These are phyloP conservation scores for Letharia lupina DNA, from an alignment of 495 filamentous ascomycete genomes.

Conservation along the genomic window DNA sequence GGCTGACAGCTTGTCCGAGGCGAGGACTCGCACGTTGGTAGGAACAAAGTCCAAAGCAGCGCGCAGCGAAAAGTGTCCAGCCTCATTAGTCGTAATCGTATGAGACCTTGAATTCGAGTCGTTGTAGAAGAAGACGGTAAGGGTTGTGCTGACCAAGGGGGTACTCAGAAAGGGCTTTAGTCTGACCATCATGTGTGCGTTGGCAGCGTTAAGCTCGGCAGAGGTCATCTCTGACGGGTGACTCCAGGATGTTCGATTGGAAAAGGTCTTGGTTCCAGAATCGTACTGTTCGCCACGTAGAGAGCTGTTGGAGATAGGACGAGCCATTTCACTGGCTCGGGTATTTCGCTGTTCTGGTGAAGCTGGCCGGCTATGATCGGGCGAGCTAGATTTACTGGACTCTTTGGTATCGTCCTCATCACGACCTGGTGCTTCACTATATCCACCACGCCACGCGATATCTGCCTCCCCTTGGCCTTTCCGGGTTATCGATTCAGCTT, in stretches of 20 bases:
- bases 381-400: slow-evolving; percentile 21
- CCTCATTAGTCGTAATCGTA: slow-evolving; percentile 70
- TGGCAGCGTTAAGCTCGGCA: slow-evolving; percentile 68
- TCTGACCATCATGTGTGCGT: slow-evolving; percentile 76
- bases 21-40: slow-evolving; percentile 78
- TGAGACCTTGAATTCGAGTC: slow-evolving; percentile 65
- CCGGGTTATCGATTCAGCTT: slow-evolving; percentile 65
- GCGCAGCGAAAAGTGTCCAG: slow-evolving; percentile 75
- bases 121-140: slow-evolving; percentile 93
- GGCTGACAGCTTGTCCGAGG: slow-evolving; percentile 74
- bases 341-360: slow-evolving; percentile 19
- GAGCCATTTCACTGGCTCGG: slow-evolving; percentile 10
- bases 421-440: slow-evolving; percentile 40
- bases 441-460: slow-evolving; percentile 56
- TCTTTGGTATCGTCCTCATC: slow-evolving; percentile 25
- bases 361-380: slow-evolving; percentile 17
- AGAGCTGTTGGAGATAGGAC: slow-evolving; percentile 23
- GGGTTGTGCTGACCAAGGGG: slow-evolving; percentile 59
- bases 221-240: slow-evolving; percentile 52
- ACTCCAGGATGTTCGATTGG: slow-evolving; percentile 41
- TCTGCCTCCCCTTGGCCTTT: slow-evolving; percentile 62
- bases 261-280: slow-evolving; percentile 29
- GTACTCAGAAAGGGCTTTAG: slow-evolving; percentile 82
- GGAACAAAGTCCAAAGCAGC: slow-evolving; percentile 81
- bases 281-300: slow-evolving; percentile 26